These are phyloP conservation scores for Linaria vulgaris DNA, from an alignment of 257 asterid genomes.

Conservation along the genomic window DNA sequence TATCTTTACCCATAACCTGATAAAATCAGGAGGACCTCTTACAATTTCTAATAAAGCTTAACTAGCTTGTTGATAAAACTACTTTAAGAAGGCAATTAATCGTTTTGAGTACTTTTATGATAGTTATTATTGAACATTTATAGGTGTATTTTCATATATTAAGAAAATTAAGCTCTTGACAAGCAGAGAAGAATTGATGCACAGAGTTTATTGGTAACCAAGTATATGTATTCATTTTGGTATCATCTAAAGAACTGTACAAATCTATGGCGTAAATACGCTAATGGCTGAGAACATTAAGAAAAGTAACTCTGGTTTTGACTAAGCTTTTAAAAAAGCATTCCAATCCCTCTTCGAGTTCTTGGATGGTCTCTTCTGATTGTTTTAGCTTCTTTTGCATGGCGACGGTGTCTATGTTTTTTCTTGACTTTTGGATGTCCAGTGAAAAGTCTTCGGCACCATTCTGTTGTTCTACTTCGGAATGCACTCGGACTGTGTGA, in stretches of 20 bases:
- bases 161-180: not conserved
- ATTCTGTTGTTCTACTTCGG: not conserved
- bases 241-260: conserved; percentile 9
- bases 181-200: not conserved
- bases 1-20: too few relatives aligned
- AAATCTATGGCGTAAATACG: not conserved
- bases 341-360: conserved; percentile 28
- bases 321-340: conserved; percentile 22
- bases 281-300: conserved; percentile 32
- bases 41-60: too few relatives aligned
- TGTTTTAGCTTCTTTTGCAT: conserved; percentile 21
- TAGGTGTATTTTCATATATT: not conserved
- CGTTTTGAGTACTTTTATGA: too few relatives aligned
- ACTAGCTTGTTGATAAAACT: too few relatives aligned
- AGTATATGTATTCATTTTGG: not conserved
- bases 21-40: too few relatives aligned
- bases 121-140: not conserved
- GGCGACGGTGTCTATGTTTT: not conserved
- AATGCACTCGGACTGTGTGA: conserved; percentile 4
- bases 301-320: conserved; percentile 31
- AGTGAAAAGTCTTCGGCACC: conserved; percentile 4
- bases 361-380: conserved; percentile 19
- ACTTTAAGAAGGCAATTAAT: too few relatives aligned
- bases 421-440: not conserved
- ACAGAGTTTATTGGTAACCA: not conserved